Conservation (phyloP, 2,329 filamentous ascomycete genomes). For the Rasamsonia emersonii region DNA sequence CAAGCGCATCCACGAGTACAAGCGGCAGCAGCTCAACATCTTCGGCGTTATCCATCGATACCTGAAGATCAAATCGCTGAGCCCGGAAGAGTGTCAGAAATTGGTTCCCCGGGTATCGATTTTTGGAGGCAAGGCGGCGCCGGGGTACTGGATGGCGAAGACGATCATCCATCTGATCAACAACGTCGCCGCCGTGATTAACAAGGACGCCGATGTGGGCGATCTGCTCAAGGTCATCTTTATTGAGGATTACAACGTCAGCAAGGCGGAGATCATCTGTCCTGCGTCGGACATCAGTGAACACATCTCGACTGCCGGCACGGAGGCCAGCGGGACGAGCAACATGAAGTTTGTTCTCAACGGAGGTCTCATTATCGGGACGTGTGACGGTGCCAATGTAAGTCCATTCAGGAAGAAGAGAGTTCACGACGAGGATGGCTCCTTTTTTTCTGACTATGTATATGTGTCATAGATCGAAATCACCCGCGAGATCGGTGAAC, state of each 20-base stretch:
- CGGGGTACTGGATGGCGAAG: conserved; percentile 99
- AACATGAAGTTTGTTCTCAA: conserved; percentile 99
- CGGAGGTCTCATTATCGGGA: conserved; percentile 93
- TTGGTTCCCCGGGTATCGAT: conserved; percentile 82
- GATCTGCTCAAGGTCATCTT: conserved; percentile 96
- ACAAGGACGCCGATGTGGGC: conserved; percentile 84
- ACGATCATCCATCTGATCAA: conserved; percentile 97
- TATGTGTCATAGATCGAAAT: conserved; percentile 97
- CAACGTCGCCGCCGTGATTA: conserved; percentile 79
- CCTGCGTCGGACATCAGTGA: conserved; percentile 95
- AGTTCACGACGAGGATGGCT: too few species aligned
- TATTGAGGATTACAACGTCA: conserved; percentile 97
- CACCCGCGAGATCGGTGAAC: conserved; percentile 89
- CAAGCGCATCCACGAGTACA: conserved; percentile 99
- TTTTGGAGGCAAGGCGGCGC: conserved; percentile 95
- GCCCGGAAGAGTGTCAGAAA: conserved; percentile 75
- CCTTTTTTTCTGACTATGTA: too few species aligned
- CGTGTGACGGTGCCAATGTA: conserved; percentile 94
- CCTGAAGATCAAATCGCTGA: conserved; percentile 77
- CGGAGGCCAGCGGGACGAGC: conserved; percentile 77
- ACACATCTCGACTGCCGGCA: conserved; percentile 96
- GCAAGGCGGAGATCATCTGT: conserved; percentile 94
- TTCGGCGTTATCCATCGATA: conserved; percentile 97
- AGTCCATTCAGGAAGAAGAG: conserved; percentile 36
- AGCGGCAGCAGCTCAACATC: conserved; percentile 97